Evolutionary conservation across 371 early-diverging fungal genomes (phyloP).

Genomic region (Thermomucor indicae-seudaticae): DNA sequence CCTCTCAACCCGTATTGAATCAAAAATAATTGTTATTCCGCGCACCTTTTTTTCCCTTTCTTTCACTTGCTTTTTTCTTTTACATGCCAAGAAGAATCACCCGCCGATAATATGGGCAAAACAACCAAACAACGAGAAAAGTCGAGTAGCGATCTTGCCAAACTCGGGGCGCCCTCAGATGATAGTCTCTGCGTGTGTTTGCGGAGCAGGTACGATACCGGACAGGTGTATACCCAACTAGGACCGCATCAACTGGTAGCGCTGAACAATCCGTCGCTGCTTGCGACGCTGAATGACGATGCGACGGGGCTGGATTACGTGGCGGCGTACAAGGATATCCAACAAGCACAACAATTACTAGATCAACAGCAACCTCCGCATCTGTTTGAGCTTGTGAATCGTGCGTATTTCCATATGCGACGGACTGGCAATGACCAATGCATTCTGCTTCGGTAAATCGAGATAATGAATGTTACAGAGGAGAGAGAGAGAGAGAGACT

Average conservation of each 20-base stretch:
- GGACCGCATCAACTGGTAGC: conserved; percentile 54
- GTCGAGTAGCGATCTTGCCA: neutral
- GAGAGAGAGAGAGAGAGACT: conserved; percentile 11
- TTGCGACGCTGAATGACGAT: conserved; percentile 31
- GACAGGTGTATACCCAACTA: conserved; percentile 59
- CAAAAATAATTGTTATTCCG: too few species aligned
- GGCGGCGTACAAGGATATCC: conserved; percentile 32
- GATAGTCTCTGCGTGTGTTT: conserved; percentile 49
- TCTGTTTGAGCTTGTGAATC: conserved; percentile 37
- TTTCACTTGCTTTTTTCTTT: too few species aligned
- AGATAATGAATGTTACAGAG: too few species aligned
- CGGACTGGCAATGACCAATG: conserved; percentile 38
- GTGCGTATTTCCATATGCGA: conserved; percentile 42
- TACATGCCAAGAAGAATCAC: too few species aligned
- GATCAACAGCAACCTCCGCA: conserved; percentile 22
- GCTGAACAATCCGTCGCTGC: conserved; percentile 48
- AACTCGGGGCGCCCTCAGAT: conserved; percentile 7
- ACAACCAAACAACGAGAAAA: neutral
- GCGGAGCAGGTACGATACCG: conserved; percentile 41
- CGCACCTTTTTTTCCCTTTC: too few species aligned
- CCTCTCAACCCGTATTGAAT: too few species aligned
- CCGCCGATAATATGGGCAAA: neutral
- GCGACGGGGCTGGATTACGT: conserved; percentile 47
- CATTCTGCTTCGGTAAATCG: conserved; percentile 29
- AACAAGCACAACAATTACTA: conserved; percentile 32